Evolutionary conservation across 768 basidiomycete species (phyloP).

Genomic region (Bullera alba): DNA sequence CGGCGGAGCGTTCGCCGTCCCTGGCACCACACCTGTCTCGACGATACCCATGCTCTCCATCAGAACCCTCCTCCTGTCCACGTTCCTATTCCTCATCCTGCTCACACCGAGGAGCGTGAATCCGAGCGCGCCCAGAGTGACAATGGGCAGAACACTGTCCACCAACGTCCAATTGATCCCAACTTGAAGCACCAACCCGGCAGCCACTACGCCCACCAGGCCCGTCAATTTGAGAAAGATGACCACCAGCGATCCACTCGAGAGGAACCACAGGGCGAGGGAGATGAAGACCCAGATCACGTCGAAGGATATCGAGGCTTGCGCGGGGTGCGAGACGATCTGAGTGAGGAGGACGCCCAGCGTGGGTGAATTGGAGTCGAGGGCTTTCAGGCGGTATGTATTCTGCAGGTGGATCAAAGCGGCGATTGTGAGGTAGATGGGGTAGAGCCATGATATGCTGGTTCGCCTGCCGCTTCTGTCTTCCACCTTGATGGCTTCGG

Average conservation of each 20-base stretch:
- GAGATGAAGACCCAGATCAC: conserved; percentile 52
- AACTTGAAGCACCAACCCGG: conserved; percentile 5
- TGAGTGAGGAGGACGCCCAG: conserved; percentile 8
- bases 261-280: conserved; percentile 23
- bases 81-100: conserved; percentile 21
- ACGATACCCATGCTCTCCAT: conserved; percentile 23
- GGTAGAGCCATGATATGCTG: conserved; percentile 44
- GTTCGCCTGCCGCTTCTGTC: not conserved
- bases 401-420: conserved; percentile 47
- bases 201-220: not conserved
- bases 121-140: conserved; percentile 18
- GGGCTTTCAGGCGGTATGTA: conserved; percentile 33
- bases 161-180: conserved; percentile 35
- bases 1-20: conserved; percentile 22
- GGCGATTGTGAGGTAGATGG: conserved; percentile 44
- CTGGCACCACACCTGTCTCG: conserved; percentile 20
- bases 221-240: conserved; percentile 8
- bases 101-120: conserved; percentile 10
- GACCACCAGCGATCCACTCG: conserved; percentile 12
- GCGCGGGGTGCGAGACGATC: conserved; percentile 54
- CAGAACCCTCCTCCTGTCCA: conserved; percentile 16
- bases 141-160: conserved; percentile 30
- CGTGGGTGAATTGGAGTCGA: conserved; percentile 20
- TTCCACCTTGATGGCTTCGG: not conserved
- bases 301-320: conserved; percentile 61